These are phyloP conservation scores for Claviceps spartinae DNA, from an alignment of 2,329 filamentous ascomycete genomes.

Conservation along the genomic window DNA sequence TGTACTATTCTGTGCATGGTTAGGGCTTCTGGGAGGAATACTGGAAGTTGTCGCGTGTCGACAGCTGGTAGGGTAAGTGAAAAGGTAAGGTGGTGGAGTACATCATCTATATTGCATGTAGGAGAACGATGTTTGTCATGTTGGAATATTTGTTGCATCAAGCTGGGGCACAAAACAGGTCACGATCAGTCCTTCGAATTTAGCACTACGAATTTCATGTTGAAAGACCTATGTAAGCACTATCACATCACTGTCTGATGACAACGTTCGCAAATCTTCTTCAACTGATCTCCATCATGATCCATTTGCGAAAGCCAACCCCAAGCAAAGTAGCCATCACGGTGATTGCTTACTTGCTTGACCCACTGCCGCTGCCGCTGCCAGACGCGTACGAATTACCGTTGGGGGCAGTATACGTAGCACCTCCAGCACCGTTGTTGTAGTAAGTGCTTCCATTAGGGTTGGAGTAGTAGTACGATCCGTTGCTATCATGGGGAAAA, in stretches of 20 bases:
- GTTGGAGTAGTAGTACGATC: constrained; percentile 64
- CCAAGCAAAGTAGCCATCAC: background rate
- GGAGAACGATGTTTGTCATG: background rate
- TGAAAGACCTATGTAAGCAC: background rate
- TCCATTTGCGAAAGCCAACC: background rate
- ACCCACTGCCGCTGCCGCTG: background rate
- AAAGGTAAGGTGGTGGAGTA: background rate
- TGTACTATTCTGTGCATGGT: constrained; percentile 16
- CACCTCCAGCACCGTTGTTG: constrained; percentile 44
- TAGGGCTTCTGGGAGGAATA: no score
- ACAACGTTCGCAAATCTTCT: background rate
- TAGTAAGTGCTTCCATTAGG: constrained; percentile 55
- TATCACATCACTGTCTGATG: background rate
- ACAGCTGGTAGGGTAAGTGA: background rate
- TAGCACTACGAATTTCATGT: background rate
- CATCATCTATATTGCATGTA: background rate
- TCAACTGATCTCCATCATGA: background rate
- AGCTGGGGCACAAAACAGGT: background rate
- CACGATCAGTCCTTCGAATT: no score
- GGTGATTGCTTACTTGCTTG: constrained; percentile 1
- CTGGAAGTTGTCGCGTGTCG: no score
- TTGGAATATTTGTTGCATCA: background rate
- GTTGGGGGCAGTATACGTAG: constrained; percentile 44
- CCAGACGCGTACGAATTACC: background rate
- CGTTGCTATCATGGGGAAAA: constrained; percentile 28